A percentile compares a stretch with the other conserved stretches of the same genome.
These are phyloP conservation scores for Trypanosoma vivax DNA, from an alignment of 208 protist genomes.

Conservation along the genomic window DNA sequence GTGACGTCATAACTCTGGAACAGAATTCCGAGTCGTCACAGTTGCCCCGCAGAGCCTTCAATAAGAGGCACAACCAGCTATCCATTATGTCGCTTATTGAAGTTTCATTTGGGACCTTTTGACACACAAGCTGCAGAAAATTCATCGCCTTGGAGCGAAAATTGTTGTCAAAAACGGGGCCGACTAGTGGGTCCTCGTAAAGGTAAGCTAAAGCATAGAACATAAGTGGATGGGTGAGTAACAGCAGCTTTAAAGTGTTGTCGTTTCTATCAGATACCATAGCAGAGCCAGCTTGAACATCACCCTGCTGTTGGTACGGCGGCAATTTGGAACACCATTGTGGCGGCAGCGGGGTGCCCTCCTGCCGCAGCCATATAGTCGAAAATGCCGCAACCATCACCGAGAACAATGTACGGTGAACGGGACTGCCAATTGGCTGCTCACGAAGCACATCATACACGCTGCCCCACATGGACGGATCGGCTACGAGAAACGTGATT, in stretches of 20 bases:
- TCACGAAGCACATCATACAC: slow-evolving; percentile 7
- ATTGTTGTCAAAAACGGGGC: slow-evolving; percentile 6
- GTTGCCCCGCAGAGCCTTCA: slow-evolving; percentile 2
- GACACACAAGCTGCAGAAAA: slow-evolving; percentile 14
- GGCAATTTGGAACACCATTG: background rate
- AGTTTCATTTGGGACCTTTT: slow-evolving; percentile 7
- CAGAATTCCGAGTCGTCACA: background rate
- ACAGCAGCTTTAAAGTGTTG: background rate
- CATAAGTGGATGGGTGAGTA: background rate
- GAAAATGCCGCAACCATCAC: slow-evolving; percentile 15
- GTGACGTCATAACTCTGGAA: slow-evolving; percentile 2
- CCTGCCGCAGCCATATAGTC: background rate
- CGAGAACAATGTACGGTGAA: slow-evolving; percentile 20
- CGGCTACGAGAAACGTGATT: slow-evolving; percentile 13
- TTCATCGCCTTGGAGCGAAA: slow-evolving; percentile 5
- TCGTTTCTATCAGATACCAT: background rate
- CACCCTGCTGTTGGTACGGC: background rate
- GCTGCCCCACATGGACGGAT: slow-evolving; percentile 4
- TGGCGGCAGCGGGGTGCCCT: background rate
- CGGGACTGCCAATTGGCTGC: slow-evolving; percentile 8
- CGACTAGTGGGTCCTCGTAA: slow-evolving; percentile 10
- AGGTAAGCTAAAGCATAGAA: slow-evolving; percentile 19
- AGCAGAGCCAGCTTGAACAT: too few species aligned
- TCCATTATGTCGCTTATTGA: background rate
- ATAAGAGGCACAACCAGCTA: slow-evolving; percentile 15